A percentile compares a stretch with the other conserved stretches of the same genome.
Evolutionary conservation across 306 rosid genomes (phyloP).

Genomic region (Citrullus mucosospermus): DNA sequence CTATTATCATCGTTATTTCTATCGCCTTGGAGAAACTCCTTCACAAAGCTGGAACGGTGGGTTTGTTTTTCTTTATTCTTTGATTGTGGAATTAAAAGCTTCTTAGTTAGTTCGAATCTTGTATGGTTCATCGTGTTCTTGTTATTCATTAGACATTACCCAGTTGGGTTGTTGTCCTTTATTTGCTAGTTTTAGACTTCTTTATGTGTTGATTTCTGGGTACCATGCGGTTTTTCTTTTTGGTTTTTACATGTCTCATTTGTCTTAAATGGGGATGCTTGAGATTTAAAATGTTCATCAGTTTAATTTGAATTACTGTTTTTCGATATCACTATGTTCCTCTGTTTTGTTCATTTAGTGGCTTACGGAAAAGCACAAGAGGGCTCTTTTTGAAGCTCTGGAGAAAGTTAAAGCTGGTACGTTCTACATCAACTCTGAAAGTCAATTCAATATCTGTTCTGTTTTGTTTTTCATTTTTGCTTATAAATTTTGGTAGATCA

Average conservation of each 20-base stretch:
- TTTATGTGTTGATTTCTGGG: background rate
- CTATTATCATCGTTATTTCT: conserved; percentile 64
- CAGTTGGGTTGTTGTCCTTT: background rate
- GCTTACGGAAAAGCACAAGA: conserved; percentile 44
- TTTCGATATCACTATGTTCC: background rate
- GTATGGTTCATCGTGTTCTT: background rate
- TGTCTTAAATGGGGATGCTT: background rate
- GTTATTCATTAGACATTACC: background rate
- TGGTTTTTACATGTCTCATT: background rate
- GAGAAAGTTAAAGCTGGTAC: conserved; percentile 88
- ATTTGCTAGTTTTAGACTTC: background rate
- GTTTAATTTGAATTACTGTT: background rate
- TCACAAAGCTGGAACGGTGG: conserved; percentile 67
- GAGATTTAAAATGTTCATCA: background rate
- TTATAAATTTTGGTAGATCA: background rate
- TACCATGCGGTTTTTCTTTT: background rate
- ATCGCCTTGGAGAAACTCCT: conserved; percentile 52
- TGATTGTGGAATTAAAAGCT: background rate
- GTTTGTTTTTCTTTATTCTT: background rate
- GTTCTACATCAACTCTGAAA: background rate
- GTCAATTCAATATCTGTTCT: background rate
- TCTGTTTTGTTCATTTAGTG: conserved; percentile 22
- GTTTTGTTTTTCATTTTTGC: background rate
- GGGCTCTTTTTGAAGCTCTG: conserved; percentile 71
- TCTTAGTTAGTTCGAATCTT: background rate